Conservation (phyloP, 768 basidiomycete genomes). For the Coprinopsis marcescibilis region DNA sequence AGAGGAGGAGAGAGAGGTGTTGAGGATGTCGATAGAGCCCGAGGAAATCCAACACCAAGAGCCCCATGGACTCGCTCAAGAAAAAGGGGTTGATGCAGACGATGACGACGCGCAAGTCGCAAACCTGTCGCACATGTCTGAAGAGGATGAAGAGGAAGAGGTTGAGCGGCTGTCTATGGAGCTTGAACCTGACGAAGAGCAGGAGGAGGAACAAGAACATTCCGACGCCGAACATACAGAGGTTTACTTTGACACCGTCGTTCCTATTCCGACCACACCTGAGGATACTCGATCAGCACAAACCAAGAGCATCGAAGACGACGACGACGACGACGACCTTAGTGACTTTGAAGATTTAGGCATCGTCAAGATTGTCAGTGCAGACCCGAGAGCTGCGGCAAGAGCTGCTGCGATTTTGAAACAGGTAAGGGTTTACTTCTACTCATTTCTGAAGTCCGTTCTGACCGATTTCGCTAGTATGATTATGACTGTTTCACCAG, state of each 20-base stretch:
- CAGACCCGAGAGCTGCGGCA: conserved; percentile 82
- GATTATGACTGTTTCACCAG: conserved; percentile 81
- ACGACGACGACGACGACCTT: conserved; percentile 27
- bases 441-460: conserved; percentile 7
- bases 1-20: conserved; percentile 25
- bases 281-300: no score
- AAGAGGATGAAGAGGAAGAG: not conserved
- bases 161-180: conserved; percentile 3
- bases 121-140: not conserved
- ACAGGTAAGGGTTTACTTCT: conserved; percentile 46
- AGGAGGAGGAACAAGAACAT: not conserved
- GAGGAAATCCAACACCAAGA: no score
- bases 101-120: no score
- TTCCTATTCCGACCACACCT: not conserved
- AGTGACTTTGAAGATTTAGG: conserved; percentile 41
- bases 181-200: conserved; percentile 3
- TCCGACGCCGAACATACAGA: no score
- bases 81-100: no score
- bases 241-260: not conserved
- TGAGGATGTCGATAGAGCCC: conserved; percentile 20
- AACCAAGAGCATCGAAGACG: conserved; percentile 2
- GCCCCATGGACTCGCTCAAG: no score
- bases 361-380: conserved; percentile 81
- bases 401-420: conserved; percentile 91
- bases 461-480: conserved; percentile 34